Evolutionary conservation across 2,329 filamentous ascomycete genomes (phyloP), one percentile per base, ranked within the genome.

Genomic region (Pyrenophora seminiperda): DNA sequence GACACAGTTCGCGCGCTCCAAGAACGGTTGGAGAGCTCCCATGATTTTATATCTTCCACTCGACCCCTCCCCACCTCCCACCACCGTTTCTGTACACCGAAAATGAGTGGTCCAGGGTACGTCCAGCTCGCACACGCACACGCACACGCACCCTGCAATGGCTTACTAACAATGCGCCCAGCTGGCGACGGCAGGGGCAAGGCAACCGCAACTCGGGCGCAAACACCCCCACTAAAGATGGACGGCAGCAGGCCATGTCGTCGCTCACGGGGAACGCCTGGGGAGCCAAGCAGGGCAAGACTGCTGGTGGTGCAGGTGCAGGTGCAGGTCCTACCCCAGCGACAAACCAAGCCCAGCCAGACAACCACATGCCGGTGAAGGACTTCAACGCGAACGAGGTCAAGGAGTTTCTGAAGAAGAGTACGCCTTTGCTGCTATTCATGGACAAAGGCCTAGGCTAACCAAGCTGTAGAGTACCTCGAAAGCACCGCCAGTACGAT

Each of bases 331-430:
- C 59, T 32, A 55, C 58, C 20, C 50, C 52, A 11, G 48, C 47
- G 43, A 46, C 47, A 37, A 50, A 49, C 38, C 56, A 60, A 38
- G 61, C 53, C 19, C 63, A 61, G 52, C 41, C 55, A 31, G 68
- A 71, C 32, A 64, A 67, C 22, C 66, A 74, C 50, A 61, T 67
- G 24, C 70, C 72, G 3, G 69, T 73, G 45, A 67, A 64, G 36
- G 74, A 72, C 43, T 79, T 78, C 68, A 78, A 78, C 61, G 67
- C 71, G 5, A 66, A 58, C 15, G 76, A 77, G 55, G 71, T 77
- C 52, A 74, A 68, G 61, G 68, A 73, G 3, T 75, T 73, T 52
- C 59, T 77, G 66, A 73, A 66, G 45, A 74, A 74, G 61, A 68
- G 75, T 68, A 61, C 32, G 31, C 19, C 18, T 20, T 27, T 18